Percentiles rank a stretch among this genome's conserved stretches.
phyloP scores from a whole-genome alignment of 805 yeast genomes.

The Middelhovenomyces tepae region DNA sequence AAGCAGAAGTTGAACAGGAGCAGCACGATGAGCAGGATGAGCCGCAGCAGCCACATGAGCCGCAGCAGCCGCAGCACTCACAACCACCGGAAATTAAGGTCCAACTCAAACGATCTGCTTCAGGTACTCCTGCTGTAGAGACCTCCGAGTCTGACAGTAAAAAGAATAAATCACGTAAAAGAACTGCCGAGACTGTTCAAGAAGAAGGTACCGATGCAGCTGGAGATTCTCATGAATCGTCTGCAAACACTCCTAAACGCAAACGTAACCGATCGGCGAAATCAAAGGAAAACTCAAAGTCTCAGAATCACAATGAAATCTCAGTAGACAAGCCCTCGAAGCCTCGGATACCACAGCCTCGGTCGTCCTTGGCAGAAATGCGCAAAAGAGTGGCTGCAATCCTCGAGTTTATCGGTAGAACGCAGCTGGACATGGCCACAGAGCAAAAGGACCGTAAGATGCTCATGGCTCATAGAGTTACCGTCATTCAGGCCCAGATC shows the following conservation, averaged over 20 bases:
- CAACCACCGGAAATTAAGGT: not conserved
- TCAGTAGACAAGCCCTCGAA: constrained; percentile 54
- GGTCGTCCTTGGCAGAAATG: constrained; percentile 74
- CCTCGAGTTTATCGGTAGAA: constrained; percentile 79
- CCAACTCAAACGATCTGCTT: not conserved
- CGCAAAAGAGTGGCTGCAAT: constrained; percentile 82
- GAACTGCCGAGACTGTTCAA: not conserved
- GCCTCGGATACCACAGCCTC: constrained; percentile 74
- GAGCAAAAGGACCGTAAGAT: constrained; percentile 56
- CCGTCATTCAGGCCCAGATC: not conserved
- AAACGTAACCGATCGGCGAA: constrained; percentile 4
- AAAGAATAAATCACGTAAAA: not conserved
- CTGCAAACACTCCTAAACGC: not conserved
- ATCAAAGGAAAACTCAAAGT: constrained; percentile 2
- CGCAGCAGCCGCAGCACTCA: constrained; percentile 6
- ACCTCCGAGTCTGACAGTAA: no score
- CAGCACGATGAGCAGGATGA: constrained; percentile 6
- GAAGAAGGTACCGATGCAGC: not conserved
- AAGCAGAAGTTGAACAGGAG: constrained; percentile 24
- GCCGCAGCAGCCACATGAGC: constrained; percentile 5
- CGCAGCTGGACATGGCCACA: constrained; percentile 71
- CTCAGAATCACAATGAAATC: constrained; percentile 3
- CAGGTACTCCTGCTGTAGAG: not conserved
- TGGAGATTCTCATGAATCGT: not conserved
- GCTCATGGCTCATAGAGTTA: constrained; percentile 23